Evolutionary conservation across 768 basidiomycete genomes (phyloP), one percentile per base, ranked within the genome.

Genomic region (Lanmaoa pseudosensibilis): DNA sequence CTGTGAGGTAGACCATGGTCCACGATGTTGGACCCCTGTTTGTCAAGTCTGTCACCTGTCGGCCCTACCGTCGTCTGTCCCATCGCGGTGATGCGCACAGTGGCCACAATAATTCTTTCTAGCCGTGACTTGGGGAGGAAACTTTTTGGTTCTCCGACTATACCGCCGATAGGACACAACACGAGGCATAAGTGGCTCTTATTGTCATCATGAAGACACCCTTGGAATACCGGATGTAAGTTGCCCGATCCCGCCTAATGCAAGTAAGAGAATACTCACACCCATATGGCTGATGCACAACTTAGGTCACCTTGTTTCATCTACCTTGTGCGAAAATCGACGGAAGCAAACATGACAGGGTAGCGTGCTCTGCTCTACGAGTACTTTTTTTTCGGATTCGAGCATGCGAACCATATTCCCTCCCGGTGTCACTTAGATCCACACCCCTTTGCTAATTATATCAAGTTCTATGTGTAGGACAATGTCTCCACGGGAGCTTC

Each of bases 401-500:
- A 21, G 21, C 44, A 27, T 2, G 44, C 10, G 9, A 10, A 4
- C 9, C 10, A 27, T 7, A 27, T 46, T 15, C 34, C 16, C 19
- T 19, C 52, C 5, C 2, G 2, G 6, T 4, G 33, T n/a, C 21
- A 33, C 21, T 36, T 6, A 23, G 13, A 27, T 19, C 12, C 6
- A 3, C 12, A 19, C 5, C 27, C 47, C 37, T 23, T 34, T 27
- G 2, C 21, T 59, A 52, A 52, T 37, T 27, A 38, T 53, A 34
- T 32, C 21, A 36, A 7, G 10, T 34, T 36, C 21, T 32, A 45
- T 36, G 33, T 50, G 37, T n/a, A 40, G 50, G 15, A 61, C 38
- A 50, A 56, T 7, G 36, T 61, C 44, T 34, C 61, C 48, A 53
- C 19, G 47, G 41, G n/a, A 41, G 37, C 46, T 41, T 16, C 23